Base-by-base conservation (phyloP, 805 yeast genomes). In the Lipomyces kockii region DNA sequence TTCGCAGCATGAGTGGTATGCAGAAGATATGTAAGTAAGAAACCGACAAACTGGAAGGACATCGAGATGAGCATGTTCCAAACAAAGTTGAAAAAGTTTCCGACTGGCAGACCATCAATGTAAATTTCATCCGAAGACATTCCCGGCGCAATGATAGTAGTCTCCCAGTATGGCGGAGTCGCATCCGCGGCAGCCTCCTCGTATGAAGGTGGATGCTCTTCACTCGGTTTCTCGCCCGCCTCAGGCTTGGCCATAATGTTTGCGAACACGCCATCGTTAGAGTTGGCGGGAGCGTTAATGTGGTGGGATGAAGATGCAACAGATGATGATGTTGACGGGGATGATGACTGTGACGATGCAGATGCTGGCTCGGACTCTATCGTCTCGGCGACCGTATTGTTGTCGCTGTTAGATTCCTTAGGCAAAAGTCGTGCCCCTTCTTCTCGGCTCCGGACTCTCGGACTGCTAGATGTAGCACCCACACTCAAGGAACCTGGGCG, bases 1-100 rank as follows among this genome's bases (percentile, higher is more conserved):
- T 91, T 92, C 3, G 98, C 97, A 4, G 98, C 98, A 77, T 95
- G 99, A 2, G 98, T 91, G 0, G 98, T 94, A 78, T 95, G 98
- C 63, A 95, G 82, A 57, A 94, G 80, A 76, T 93, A 95, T 7
- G 98, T 93, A 64, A 94, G 83, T 54, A 95, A 82, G 79, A 95
- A 95, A 2, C 99, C 99, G 39, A 94, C 89, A 77, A 90, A 91
- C 78, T 94, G 97, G 82, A 95, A 95, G 53, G 96, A 89, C n/a
- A 91, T 84, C 29, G 97, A 87, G 2, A 95, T 96, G 72, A 92
- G 83, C 72, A 87, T 83, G 79, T 93, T 94, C 98, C 99, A 94
- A 4, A 91, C 79, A 74, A 93, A 89, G 75, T 91, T 91, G 49
- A 96, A 87, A n/a, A 90, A 77, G 74, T 90, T 90, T 1, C 99